Evolutionary conservation across 441 rosid genomes (phyloP).

Genomic region (Gossypium laxum): DNA sequence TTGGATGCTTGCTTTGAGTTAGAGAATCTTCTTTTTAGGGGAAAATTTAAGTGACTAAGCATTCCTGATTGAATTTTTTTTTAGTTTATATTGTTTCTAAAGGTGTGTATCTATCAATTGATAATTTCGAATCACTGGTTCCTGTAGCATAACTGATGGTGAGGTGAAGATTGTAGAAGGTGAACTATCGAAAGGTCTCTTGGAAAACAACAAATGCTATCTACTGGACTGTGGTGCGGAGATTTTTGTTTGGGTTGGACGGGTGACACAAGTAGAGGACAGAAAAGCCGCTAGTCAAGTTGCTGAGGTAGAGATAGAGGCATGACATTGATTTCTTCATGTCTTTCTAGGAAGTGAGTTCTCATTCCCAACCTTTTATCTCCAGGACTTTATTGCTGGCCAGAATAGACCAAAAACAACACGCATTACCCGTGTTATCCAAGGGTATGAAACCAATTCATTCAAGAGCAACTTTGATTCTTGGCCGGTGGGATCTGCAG

Average conservation of each 20-base stretch:
- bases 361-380: slow-evolving; percentile 23
- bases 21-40: not conserved
- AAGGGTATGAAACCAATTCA: slow-evolving; percentile 87
- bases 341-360: slow-evolving; percentile 19
- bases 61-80: not conserved
- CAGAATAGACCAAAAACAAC: slow-evolving; percentile 84
- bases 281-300: slow-evolving; percentile 75
- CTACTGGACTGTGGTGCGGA: slow-evolving; percentile 80
- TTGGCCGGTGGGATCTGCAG: slow-evolving; percentile 83
- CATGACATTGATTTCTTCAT: slow-evolving; percentile 13
- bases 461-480: slow-evolving; percentile 88
- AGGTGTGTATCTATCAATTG: slow-evolving; percentile 8
- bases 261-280: slow-evolving; percentile 89
- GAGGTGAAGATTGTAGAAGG: slow-evolving; percentile 61
- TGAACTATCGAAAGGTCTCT: slow-evolving; percentile 66
- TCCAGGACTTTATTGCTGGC: slow-evolving; percentile 66
- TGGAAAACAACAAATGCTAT: slow-evolving; percentile 86
- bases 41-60: not conserved
- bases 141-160: slow-evolving; percentile 54
- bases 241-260: slow-evolving; percentile 92
- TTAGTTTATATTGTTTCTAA: slow-evolving; percentile 2
- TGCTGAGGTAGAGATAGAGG: slow-evolving; percentile 72
- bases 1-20: not conserved
- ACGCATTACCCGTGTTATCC: slow-evolving; percentile 66
- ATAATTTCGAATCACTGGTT: slow-evolving; percentile 21